Evolutionary conservation across 1,284 basidiomycete species (phyloP), one percentile per base, ranked within the genome.

Genomic region (Tilletia walkeri): DNA sequence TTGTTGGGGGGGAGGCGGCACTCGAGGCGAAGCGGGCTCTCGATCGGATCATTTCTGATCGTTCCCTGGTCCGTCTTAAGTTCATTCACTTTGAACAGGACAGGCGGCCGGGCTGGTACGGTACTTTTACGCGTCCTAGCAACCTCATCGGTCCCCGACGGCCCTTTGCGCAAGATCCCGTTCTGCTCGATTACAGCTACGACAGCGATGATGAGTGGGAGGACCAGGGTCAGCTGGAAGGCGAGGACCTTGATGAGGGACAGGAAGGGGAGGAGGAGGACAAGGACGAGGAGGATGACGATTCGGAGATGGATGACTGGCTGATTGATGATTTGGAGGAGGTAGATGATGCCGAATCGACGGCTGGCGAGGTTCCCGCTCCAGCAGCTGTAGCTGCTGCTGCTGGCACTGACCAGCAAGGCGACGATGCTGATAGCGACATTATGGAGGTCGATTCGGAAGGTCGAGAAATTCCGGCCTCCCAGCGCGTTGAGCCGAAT

Each of bases 141-240:
- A 78, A 78, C 50, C 73, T 83, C 59, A 78, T 83, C 65, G 73
- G 75, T 3, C 71, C 80, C 1, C 72, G 81, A 0, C 76, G 73
- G 41, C 81, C 81, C 2, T 74, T 82, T 1, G 78, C 76, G 0
- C 81, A 82, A 56, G 81, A 83, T 65, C 79, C 81, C 4, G 76
- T 83, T 1, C 74, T 75, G 63, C 63, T 83, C 36, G 79, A 83
- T 69, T 83, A 83, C 66, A 76, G 73, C 16, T 82, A 81, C 67
- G 82, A 83, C 70, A 77, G 75, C 39, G 82, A 83, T 34, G 80
- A 77, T 14, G 82, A 82, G 50, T 83, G 82, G 81, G 80, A 81
- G 48, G 81, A 81, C 49, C 56, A 71, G 20, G 81, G 74, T 7
- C 78, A 78, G 53, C 75, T 77, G 1, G 81, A 83, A 47, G 81